A percentile compares a stretch with the other conserved stretches of the same genome.
These are phyloP conservation scores for Endoconidiophora laricicola DNA, from an alignment of 2,329 filamentous ascomycete species.

Conservation along the genomic window DNA sequence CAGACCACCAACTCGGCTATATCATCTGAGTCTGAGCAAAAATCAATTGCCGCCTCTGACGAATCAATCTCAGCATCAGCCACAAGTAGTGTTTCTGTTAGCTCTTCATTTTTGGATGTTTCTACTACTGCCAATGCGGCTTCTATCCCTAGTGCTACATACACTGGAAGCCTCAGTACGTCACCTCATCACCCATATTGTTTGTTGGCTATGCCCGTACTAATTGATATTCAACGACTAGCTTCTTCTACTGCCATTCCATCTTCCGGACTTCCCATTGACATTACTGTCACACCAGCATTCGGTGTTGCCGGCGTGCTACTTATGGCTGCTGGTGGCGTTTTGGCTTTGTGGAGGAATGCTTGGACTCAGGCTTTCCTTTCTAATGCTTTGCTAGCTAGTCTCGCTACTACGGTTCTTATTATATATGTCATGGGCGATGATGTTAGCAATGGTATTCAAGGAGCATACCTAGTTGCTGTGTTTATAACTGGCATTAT, in stretches of 20 bases:
- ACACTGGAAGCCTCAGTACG: constrained; percentile 3
- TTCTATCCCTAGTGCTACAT: constrained; percentile 1
- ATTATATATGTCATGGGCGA: constrained; percentile 79
- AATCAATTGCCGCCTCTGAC: neutral
- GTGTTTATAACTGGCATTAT: constrained; percentile 54
- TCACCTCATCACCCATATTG: neutral
- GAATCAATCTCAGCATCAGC: neutral
- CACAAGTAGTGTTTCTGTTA: neutral
- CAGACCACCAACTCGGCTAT: too few relatives aligned
- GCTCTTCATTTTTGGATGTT: neutral
- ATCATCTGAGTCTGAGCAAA: neutral
- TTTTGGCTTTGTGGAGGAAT: constrained; percentile 62
- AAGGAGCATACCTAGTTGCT: constrained; percentile 77
- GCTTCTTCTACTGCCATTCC: neutral
- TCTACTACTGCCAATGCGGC: neutral
- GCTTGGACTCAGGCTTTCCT: constrained; percentile 65
- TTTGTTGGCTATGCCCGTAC: neutral
- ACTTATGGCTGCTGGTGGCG: constrained; percentile 53
- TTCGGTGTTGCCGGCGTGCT: constrained; percentile 65
- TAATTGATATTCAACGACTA: neutral
- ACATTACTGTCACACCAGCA: constrained; percentile 62
- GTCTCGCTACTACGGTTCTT: constrained; percentile 61
- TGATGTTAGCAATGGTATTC: constrained; percentile 56
- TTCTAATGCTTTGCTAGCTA: constrained; percentile 56
- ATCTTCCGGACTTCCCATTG: constrained; percentile 33